These are phyloP conservation scores for Komagataea norvegica DNA, from an alignment of 1,139 yeast genomes.

Conservation along the genomic window DNA sequence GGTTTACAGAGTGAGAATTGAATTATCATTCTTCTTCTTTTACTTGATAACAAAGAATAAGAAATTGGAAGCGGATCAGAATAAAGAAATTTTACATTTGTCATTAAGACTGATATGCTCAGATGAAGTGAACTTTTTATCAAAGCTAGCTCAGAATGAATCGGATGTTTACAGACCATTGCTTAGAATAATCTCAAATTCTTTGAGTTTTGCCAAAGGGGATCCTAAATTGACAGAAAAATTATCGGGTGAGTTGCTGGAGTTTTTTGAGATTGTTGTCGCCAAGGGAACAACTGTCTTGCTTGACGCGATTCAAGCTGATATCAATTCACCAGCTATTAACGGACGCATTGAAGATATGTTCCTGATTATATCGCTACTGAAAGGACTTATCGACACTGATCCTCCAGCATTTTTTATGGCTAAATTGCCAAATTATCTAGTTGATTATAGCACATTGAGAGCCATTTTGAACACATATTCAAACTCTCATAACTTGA, in stretches of 20 bases:
- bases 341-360: conserved; percentile 58
- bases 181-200: conserved; percentile 51
- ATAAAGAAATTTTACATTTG: conserved; percentile 24
- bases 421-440: conserved; percentile 45
- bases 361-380: conserved; percentile 55
- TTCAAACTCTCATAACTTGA: conserved; percentile 61
- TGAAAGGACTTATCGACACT: conserved; percentile 52
- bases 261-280: conserved; percentile 54
- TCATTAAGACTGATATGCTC: conserved; percentile 43
- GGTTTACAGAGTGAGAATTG: conserved; percentile 59
- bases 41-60: conserved; percentile 39
- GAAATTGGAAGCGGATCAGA: conserved; percentile 24
- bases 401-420: conserved; percentile 48
- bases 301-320: conserved; percentile 54
- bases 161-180: conserved; percentile 52
- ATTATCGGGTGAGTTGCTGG: conserved; percentile 47
- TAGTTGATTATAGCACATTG: conserved; percentile 57
- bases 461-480: conserved; percentile 61
- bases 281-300: conserved; percentile 54
- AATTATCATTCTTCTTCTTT: conserved; percentile 62
- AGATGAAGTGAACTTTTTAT: conserved; percentile 41
- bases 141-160: conserved; percentile 36
- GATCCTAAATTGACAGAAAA: conserved; percentile 42
- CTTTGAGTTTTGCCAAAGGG: conserved; percentile 41
- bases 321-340: conserved; percentile 35